Base-by-base conservation (phyloP, 2,329 filamentous ascomycete species). In the Lachnellula suecica region DNA sequence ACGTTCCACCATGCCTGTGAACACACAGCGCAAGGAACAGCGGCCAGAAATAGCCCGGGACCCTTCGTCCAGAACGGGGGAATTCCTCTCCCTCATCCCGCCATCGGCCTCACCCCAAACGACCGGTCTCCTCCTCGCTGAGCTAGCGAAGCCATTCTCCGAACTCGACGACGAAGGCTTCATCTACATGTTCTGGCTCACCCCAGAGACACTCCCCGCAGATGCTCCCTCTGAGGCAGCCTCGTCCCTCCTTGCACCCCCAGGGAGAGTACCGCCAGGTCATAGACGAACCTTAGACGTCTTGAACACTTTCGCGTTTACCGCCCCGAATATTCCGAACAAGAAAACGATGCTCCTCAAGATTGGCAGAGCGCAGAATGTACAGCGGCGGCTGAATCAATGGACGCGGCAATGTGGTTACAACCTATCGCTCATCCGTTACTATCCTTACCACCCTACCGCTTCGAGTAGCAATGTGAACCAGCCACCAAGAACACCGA, bases 141-240 rank as follows among this genome's bases (percentile, higher is more conserved):
- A 97, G 69, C 78, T 97, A 9, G 82, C 71, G 67, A 94, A 81
- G 75, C 91, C 78, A 1, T 81, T 92, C 42, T 91, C 90, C 0
- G 75, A 82, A 20, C 74, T 79, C 49, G 89, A 94, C 59, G 89
- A 95, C 61, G 77, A 87, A 11, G 94, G 94, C 34, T 99, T 94
- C 73, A 97, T 99, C 61, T 99, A 99, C 78, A 96, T 99, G 71
- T 99, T 97, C 78, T 97, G 93, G 91, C 79, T 97, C 20, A 97
- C 91, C 0, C 85, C 91, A 27, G 76, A 81, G 31, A 79, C 78
- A 2, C 72, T 82, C 7, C 68, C 77, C 0, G 69, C 80, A 0
- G 73, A 78, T 1, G 77, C 82, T 0, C 77, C 85, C 0, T 74
- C 76, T 31, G 85, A 83, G 57, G 75, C 83, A 40, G 80, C 82